Base-by-base conservation (phyloP, 441 rosid genomes). In the Gossypium trilobum region DNA sequence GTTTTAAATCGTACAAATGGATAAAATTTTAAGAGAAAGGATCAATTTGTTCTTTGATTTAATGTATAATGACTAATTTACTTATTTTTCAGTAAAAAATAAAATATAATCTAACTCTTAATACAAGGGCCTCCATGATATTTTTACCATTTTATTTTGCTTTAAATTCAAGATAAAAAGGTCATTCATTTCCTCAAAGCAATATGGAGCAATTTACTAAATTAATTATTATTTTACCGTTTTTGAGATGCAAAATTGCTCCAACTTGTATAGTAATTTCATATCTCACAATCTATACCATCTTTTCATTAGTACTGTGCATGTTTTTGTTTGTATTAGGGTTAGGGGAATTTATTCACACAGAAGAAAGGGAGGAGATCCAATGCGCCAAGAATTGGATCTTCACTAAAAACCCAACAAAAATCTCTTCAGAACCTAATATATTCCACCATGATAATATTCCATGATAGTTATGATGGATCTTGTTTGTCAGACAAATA, bases 361-460 rank as follows among this genome's bases (percentile, higher is more conserved):
- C 16, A 10, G 11, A 19, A 16, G 20, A 51, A 39, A 20, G 5
- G 13, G 4, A 20, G 22, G 17, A 10, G 29, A 42, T 64, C 68
- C 52, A 17, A 19, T 25, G 42, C 31, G 19, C 11, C 13, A 2
- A 54, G 59, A 17, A 17, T 58, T 58, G 29, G 68, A 63, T 39
- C 29, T 39, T 63, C 8, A 63, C 22, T 36, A 36, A 16, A 19
- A 64, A 51, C 6, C 2, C 25, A 6, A 42, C 11, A 36, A 36
- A 19, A 48, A 48, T 48, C 17, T 11, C 3, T 48, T 64, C 54
- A 5, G 14, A 14, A 10, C 69, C 52, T 19, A 63, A 42, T 20
- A 19, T 20, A 63, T 39, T 63, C 68, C 68, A 33, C 68, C 57
- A 52, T 17, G 17, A 64, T 36, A 42, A 64, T 39, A 50, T 42